Evolutionary conservation across 108 stramenopile species (phyloP), one percentile per base, ranked within the genome.

Genomic region (Fistulifera pelliculosa): DNA sequence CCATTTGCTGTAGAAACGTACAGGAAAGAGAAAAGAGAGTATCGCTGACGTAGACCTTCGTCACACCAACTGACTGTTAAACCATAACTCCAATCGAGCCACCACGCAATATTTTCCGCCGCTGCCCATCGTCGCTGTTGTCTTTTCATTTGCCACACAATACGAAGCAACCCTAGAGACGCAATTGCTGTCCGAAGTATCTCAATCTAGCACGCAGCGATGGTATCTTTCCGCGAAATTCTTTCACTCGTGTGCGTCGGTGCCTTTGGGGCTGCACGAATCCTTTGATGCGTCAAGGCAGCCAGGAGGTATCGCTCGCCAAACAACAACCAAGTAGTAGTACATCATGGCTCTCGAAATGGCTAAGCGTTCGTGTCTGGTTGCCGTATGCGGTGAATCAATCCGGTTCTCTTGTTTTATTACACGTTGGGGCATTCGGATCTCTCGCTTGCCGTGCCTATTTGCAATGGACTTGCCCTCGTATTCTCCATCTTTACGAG

Each of bases 241-340:
- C 14, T 80, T 15, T 74, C 77, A 23, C 70, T 85, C 26, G 10
- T 84, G 2, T 49, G 82, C 0, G 88, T 90, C 1, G 83, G 88
- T 5, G 78, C 78, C 11, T 52, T 90, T 90, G 88, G 88, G 88
- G 88, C 21, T 90, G 88, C 56, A 90, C 88, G 12, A 90, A 90
- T 75, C 88, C 88, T 10, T 54, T 90, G 4, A 62, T 90, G 68
- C 76, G 88, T 41, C 70, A 75, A 49, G 88, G 79, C 8, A 54
- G 79, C 24, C 41, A 48, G 13, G 12, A 41, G 65, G 72, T 56
- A 47, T 40, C 51, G 43, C 0, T 58, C 13, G 2, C 47, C 42
- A 51, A 50, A 39, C 54, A 54, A 16, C 47, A 52, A 56, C 42
- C 56, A 41, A 60, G 16, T 18, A 57, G 39, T 24, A 42, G 40